phyloP scores from a whole-genome alignment of 148 eudicot genomes.

The Persicaria tinctoria region DNA sequence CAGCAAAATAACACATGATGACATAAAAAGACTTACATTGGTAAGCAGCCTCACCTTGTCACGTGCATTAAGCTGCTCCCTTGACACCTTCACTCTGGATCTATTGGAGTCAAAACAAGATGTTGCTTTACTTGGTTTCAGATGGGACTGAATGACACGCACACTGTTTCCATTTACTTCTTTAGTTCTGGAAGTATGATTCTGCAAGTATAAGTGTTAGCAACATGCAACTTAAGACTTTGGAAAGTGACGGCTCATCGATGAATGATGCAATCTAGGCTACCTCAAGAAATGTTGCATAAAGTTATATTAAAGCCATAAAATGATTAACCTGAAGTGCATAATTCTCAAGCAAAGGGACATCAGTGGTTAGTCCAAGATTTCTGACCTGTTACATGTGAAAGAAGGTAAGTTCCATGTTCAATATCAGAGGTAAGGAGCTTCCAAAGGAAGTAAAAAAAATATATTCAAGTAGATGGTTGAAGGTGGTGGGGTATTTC shows the following conservation, averaged over 20 bases:
- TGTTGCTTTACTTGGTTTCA: constrained; percentile 4
- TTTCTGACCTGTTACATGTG: not conserved
- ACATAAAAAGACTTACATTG: not conserved
- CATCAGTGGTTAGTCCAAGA: not conserved
- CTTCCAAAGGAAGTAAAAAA: not conserved
- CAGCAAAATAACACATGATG: not conserved
- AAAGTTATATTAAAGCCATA: not conserved
- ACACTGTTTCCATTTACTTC: not conserved
- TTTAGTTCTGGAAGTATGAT: not conserved
- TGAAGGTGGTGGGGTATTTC: not conserved
- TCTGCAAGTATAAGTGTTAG: not conserved
- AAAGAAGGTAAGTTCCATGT: not conserved
- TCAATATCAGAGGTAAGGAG: not conserved
- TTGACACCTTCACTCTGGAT: not conserved
- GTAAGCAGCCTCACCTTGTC: not conserved
- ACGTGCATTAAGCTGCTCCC: constrained; percentile 3
- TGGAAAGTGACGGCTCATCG: not conserved
- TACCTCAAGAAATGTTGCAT: not conserved
- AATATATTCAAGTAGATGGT: not conserved
- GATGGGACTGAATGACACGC: not conserved
- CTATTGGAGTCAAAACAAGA: not conserved
- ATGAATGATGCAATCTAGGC: constrained; percentile 1
- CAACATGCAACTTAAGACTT: not conserved
- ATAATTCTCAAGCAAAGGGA: not conserved
- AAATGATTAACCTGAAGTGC: not conserved